Base-by-base conservation (phyloP, 805 yeast genomes). In the Metschnikowia arizonensis region DNA sequence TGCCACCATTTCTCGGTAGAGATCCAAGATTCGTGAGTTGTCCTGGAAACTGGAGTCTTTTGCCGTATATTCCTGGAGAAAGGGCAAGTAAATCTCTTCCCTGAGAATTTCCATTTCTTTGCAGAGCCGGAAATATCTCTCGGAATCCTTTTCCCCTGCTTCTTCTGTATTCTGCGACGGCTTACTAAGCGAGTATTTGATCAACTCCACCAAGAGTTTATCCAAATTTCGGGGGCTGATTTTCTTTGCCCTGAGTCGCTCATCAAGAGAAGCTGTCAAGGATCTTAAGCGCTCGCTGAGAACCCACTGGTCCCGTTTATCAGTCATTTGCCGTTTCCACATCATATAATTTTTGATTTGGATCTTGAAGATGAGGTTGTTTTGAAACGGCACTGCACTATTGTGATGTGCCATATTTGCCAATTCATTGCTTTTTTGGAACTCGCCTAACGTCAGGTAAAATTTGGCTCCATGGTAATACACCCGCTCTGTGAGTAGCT, bases 1-100 rank as follows among this genome's bases (percentile, higher is more conserved):
- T 3, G 53, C 50, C 3, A 60, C 67, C 74, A 71, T 68, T 19
- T 60, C 58, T 36, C 63, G 59, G 47, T 68, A 69, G 5, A 66
- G 29, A 11, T 60, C 56, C 39, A 69, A 53, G 9, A 65, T 58
- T 21, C 58, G 52, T 1, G 61, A 50, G 39, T 59, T 51, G 11
- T 57, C 52, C 21, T 54, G 57, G 32, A 52, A 54, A 5, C 57
- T 52, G 8, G 42, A 34, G 10, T 49, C 49, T 17, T 40, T 42
- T 4, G 45, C 35, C 4, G 61, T 46, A 40, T 56, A 55, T 44
- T 54, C 49, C 33, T 55, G 50, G 40, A 69, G 52, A 23, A 68
- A 59, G 4, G 73, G 72, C 4, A 57, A 40, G 50, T 54, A 69
- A 35, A 59, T 63, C 15, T 46, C 39, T 43, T 69, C 73, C 3